These are phyloP conservation scores for Aspergillus egyptiacus DNA, from an alignment of 495 filamentous ascomycete species.

Conservation along the genomic window DNA sequence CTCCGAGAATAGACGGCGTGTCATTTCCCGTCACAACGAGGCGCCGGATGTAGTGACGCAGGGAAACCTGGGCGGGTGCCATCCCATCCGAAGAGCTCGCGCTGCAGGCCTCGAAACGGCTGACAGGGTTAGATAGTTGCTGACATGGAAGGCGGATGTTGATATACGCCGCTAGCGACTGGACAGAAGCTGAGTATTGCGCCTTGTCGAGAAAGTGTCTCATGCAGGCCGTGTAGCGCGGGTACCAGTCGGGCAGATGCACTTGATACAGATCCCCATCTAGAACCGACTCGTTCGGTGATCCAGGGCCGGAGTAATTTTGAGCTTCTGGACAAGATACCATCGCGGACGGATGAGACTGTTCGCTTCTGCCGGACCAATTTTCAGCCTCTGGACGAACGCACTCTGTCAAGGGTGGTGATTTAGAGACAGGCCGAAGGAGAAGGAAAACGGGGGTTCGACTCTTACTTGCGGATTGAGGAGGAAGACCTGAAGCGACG, in stretches of 20 bases:
- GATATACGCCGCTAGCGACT: slow-evolving; percentile 83
- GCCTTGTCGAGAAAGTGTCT: slow-evolving; percentile 82
- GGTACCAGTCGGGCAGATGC: slow-evolving; percentile 86
- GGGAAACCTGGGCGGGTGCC: slow-evolving; percentile 48
- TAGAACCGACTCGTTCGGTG: slow-evolving; percentile 16
- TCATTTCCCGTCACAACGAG: slow-evolving; percentile 86
- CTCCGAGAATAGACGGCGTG: slow-evolving; percentile 64
- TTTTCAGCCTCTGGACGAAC: slow-evolving; percentile 23
- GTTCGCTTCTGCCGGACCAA: slow-evolving; percentile 11
- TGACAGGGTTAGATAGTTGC: slow-evolving; percentile 17
- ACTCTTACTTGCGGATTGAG: slow-evolving; percentile 28
- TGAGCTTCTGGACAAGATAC: slow-evolving; percentile 3
- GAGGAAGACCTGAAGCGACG: slow-evolving; percentile 25
- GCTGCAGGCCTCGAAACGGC: slow-evolving; percentile 11
- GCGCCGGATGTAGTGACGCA: slow-evolving; percentile 85
- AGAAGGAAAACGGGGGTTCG: background rate
- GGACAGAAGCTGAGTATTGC: slow-evolving; percentile 71
- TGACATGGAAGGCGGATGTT: slow-evolving; percentile 62
- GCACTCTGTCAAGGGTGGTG: slow-evolving; percentile 19
- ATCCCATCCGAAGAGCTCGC: slow-evolving; percentile 13
- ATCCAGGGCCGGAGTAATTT: background rate
- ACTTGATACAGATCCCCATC: slow-evolving; percentile 34
- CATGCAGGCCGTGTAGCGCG: slow-evolving; percentile 78
- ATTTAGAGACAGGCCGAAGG: slow-evolving; percentile 9
- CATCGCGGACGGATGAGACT: slow-evolving; percentile 1